Percentiles rank a stretch among this genome's conserved stretches.
Evolutionary conservation across 805 yeast species (phyloP).

Genomic region (Saccharomycopsis selenospora): DNA sequence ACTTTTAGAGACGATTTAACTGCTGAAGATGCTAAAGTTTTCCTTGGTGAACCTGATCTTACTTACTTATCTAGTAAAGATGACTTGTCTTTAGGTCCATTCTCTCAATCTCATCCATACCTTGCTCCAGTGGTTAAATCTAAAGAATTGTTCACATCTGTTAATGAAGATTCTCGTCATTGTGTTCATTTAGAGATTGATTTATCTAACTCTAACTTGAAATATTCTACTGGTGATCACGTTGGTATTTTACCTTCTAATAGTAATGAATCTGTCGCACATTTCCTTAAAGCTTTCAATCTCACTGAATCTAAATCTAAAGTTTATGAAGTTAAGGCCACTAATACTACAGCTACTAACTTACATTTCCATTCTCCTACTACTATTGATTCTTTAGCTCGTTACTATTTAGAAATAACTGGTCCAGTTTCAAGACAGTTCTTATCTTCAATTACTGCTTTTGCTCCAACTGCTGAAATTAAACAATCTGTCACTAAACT

Average conservation of each 20-base stretch:
- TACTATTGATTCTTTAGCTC: slow-evolving; percentile 78
- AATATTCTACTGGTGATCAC: slow-evolving; percentile 94
- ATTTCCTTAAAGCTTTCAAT: slow-evolving; percentile 57
- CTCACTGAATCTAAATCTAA: slow-evolving; percentile 43
- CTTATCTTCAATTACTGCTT: slow-evolving; percentile 62
- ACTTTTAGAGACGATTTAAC: slow-evolving; percentile 33
- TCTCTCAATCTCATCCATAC: slow-evolving; percentile 74
- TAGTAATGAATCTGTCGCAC: slow-evolving; percentile 63
- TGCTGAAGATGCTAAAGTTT: slow-evolving; percentile 39
- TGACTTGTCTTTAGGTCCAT: slow-evolving; percentile 54
- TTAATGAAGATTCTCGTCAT: slow-evolving; percentile 47
- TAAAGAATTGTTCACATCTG: slow-evolving; percentile 59
- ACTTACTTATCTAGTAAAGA: slow-evolving; percentile 37
- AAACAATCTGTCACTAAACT: slow-evolving; percentile 44
- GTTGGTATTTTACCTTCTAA: slow-evolving; percentile 93
- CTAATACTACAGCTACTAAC: slow-evolving; percentile 59
- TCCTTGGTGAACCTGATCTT: slow-evolving; percentile 75
- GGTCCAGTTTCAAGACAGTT: slow-evolving; percentile 93
- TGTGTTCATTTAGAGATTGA: slow-evolving; percentile 92
- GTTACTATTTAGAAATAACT: slow-evolving; percentile 82
- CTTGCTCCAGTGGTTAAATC: slow-evolving; percentile 58
- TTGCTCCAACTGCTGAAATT: slow-evolving; percentile 64
- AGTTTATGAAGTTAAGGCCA: slow-evolving; percentile 56
- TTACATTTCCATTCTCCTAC: slow-evolving; percentile 63
- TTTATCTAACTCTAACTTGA: slow-evolving; percentile 61